phyloP scores from a whole-genome alignment of 2,329 filamentous ascomycete genomes.

The Fusarium continuum region DNA sequence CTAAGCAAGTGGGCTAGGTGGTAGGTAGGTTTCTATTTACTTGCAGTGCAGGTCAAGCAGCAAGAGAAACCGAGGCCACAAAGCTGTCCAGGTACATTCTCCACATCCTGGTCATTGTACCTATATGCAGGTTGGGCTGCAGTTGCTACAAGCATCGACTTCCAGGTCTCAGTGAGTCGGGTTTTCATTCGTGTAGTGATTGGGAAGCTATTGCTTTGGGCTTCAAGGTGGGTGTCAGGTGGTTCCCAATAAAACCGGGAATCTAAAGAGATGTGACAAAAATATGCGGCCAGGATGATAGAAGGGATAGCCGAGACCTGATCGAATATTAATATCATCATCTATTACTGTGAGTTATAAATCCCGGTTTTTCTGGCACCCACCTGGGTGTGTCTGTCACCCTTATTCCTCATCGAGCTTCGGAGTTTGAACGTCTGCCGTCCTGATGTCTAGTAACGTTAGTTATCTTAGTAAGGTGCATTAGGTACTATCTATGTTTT shows the following conservation, averaged over 20 bases:
- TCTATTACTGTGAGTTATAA: no score
- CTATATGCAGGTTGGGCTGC: conserved; percentile 38
- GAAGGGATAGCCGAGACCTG: no score
- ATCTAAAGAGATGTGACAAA: no score
- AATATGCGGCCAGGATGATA: no score
- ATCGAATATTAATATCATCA: no score
- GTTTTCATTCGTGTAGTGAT: conserved; percentile 29
- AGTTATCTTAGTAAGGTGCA: no score
- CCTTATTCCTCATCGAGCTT: conserved; percentile 3
- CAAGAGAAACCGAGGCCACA: conserved; percentile 11
- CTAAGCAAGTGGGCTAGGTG: no score
- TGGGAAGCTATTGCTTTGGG: conserved; percentile 23
- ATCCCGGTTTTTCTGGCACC: no score
- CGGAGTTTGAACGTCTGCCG: neutral
- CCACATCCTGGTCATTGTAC: conserved; percentile 4
- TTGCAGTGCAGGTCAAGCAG: conserved; percentile 6
- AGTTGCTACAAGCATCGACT: conserved; percentile 33
- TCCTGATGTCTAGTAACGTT: neutral
- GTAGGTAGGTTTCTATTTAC: conserved; percentile 9
- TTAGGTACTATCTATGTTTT: no score
- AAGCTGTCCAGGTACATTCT: conserved; percentile 3
- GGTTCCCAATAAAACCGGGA: no score
- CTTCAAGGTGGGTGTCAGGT: conserved; percentile 21
- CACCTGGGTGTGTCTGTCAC: conserved; percentile 2
- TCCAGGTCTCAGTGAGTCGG: conserved; percentile 14